Evolutionary conservation across 108 stramenopile species (phyloP), one percentile per base, ranked within the genome.

Genomic region (Pelagomonas calceolata): DNA sequence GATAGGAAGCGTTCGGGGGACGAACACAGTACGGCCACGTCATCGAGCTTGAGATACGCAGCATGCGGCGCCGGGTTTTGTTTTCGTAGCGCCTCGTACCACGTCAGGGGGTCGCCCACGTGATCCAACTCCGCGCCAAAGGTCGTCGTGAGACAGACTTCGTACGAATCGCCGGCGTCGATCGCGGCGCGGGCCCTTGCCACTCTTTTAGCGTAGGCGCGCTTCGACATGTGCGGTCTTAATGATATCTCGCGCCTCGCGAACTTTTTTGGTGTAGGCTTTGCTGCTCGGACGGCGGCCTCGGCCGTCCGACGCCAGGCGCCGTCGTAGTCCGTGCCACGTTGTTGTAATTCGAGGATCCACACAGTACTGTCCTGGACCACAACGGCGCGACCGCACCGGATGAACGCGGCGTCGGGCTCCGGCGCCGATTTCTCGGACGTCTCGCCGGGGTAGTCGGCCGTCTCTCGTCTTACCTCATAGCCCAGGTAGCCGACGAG

Each of bases 1-100:
- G 85, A 86, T 36, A 95, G 75, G 72, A 95, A 95, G 35, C 92
- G 88, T 83, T 98, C 96, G 32, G 96, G 96, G 0, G 93, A 94
- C 3, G 92, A 92, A 37, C 93, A 95, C 71, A 94, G 95, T 66
- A 95, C 88, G 17, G 93, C 86, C 34, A 93, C 32, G 73, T 78
- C 60, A 30, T 14, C 30, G 32, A 86, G 83, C 31, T 81, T 79
- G 30, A 94, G 69, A 79, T 75, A 97, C 7, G 92, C 91, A 0
- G 94, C 85, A 69, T 92, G 93, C 33, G 94, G 96, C 39, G 96
- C 96, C 37, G 96, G 94, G 75, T 97, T 97, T 5, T 78, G 72
- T 29, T 69, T 66, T 15, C 94, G 90, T 34, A 95, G 78, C 51
- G 73, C 69, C 71, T 81, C 81, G 79, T 95, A 93, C 26, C 91